Conservation (phyloP, 257 asterid species). For the Thymus mandschuricus region DNA sequence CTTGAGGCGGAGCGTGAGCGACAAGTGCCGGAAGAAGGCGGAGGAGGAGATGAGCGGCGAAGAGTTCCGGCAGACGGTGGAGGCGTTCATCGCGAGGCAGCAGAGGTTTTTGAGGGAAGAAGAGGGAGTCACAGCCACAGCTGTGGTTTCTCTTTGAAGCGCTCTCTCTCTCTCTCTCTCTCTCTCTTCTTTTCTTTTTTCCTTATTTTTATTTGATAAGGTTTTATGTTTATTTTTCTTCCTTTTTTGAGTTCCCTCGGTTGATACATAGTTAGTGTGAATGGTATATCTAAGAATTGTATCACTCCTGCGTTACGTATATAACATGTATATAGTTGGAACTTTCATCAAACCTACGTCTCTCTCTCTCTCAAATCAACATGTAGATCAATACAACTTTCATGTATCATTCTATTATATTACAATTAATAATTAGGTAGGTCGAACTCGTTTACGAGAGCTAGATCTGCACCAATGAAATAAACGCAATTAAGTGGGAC, state of each 20-base stretch:
- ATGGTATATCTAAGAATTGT: constrained; percentile 1
- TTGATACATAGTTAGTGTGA: constrained; percentile 6
- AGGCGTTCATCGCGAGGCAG: constrained; percentile 82
- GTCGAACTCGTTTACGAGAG: too few species aligned
- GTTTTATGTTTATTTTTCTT: neutral
- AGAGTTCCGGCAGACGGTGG: constrained; percentile 74
- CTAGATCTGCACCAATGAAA: too few species aligned
- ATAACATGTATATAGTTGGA: constrained; percentile 29
- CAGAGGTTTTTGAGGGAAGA: constrained; percentile 79
- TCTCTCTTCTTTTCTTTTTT: neutral
- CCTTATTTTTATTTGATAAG: neutral
- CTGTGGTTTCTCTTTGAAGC: constrained; percentile 29
- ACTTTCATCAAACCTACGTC: constrained; percentile 7
- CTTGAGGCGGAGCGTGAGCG: constrained; percentile 60
- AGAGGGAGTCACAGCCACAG: constrained; percentile 38
- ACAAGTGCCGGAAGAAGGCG: constrained; percentile 36
- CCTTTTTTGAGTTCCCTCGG: constrained; percentile 30
- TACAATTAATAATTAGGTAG: too few species aligned
- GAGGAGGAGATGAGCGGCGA: constrained; percentile 78
- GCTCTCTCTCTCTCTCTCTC: neutral
- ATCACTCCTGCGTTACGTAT: constrained; percentile 10
- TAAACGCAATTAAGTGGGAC: too few species aligned
- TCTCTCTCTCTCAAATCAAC: too few species aligned
- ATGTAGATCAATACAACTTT: too few species aligned
- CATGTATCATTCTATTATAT: too few species aligned